Base-by-base conservation (phyloP, 306 rosid genomes). In the Dicorynia guianensis region DNA sequence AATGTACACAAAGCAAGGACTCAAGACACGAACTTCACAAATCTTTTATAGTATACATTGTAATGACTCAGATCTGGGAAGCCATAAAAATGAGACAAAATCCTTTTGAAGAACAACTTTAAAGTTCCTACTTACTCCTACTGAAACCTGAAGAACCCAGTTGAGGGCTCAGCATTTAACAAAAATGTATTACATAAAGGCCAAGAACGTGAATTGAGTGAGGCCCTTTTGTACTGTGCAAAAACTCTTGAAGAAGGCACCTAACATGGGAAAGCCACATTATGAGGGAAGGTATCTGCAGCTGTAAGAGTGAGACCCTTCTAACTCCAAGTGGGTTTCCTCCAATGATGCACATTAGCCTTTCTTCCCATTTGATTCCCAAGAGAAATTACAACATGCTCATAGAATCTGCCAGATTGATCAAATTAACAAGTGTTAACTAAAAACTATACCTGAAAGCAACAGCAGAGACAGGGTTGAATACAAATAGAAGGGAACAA, bases 271-370 rank as follows among this genome's bases (percentile, higher is more conserved):
- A 76, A 91, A 81, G 86, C 84, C 91, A 83, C 96, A 81, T 86
- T 85, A 85, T 77, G 93, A 83, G 96, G 93, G 82, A 91, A 93
- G 90, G 98, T 85, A 93, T 89, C 90, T 57, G 90, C 79, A 79
- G 90, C 90, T 93, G 92, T 79, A 83, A 80, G 82, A 84, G n/a
- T 72, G 83, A 81, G 87, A 81, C 78, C 67, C 83, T 25, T 2
- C 30, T 56, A 67, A 77, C 82, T 53, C 76, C 88, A 76, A 82
- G 91, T 90, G 87, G 86, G 40, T 79, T 69, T 76, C 53, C 71
- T 77, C 63, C 74, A 70, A 62, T 70, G 82, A 79, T 74, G 62
- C 67, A 78, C 69, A 78, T 82, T 69, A 58, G 61, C 79, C 72
- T 67, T 78, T 12, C 63, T 50, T 42, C 55, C 44, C 71, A 35